Evolutionary conservation across 164 flowering plant genomes (phyloP), one percentile per base, ranked within the genome.

Genomic region (Warburgia ugandensis): DNA sequence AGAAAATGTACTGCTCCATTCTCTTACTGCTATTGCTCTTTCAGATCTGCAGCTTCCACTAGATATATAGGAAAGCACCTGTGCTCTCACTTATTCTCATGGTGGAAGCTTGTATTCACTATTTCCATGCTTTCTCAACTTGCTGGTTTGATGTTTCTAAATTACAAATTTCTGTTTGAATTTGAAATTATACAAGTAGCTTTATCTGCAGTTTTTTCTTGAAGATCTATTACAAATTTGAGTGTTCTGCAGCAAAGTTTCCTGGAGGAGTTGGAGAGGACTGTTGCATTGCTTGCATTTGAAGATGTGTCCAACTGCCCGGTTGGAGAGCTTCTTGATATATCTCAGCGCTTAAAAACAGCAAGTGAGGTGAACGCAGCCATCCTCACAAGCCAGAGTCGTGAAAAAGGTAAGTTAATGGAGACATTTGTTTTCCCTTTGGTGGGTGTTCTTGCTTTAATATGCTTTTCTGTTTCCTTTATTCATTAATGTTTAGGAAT

Each of bases 361-460:
- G 97, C 97, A 10, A 88, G 80, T 70, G 99, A 86, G 68, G 94
- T 92, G 54, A 89, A 92, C 72, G 94, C 97, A 40, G 99, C 97
- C 60, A 92, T 92, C 41, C 92, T 92, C 40, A 86, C 87, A 17
- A 88, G 97, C 69, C 97, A 92, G 75, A 88, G 89, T 70, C 97
- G 81, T 70, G 99, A 92, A 71, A 92, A 92, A 72, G 97, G 97
- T 83, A 32, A 9, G 65, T n/a, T n/a, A n/a, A n/a, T n/a, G n/a
- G n/a, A n/a, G n/a, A n/a, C n/a, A n/a, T n/a, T n/a, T n/a, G n/a
- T n/a, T n/a, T n/a, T n/a, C n/a, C n/a, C n/a, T n/a, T n/a, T n/a
- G n/a, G n/a, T n/a, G n/a, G n/a, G n/a, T n/a, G n/a, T n/a, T n/a
- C n/a, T n/a, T n/a, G n/a, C n/a, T n/a, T n/a, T n/a, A n/a, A n/a